Evolutionary conservation across 2,329 filamentous ascomycete genomes (phyloP), one percentile per base, ranked within the genome.

Genomic region (Chaetomiaceae sp.): DNA sequence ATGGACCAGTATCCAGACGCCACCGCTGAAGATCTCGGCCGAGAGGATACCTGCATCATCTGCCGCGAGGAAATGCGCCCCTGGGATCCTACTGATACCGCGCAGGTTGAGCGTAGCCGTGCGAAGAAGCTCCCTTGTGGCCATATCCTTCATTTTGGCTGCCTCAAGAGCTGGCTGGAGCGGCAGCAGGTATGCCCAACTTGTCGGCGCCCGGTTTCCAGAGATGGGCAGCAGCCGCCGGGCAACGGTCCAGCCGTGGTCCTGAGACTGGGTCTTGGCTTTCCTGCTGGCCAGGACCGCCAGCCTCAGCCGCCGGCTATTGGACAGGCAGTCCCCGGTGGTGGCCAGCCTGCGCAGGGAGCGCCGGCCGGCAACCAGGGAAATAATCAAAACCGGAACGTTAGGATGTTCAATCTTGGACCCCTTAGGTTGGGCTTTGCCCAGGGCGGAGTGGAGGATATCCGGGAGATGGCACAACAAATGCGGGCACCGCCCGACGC

Each of bases 61-160:
- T 99, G 94, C 69, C 84, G 94, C 56, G 94, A 99, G 68, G 89
- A 95, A 59, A 99, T 99, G 94, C 82, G 82, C 30, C 84, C 86
- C 1, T 96, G 90, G 88, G 71, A 81, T 53, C 72, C 76, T 5
- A 68, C 71, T 72, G 81, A 67, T 73, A 81, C 61, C 77, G 85
- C 82, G n/a, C 78, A 87, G 51, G 85, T 95, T 54, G 90, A 97
- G 65, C 82, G 92, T 50, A 80, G 88, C 52, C 81, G 94, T 18
- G 90, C 94, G 6, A 99, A 99, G 75, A 97, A 96, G 71, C 79
- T 99, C 9, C 94, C 94, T 0, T 99, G 94, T 69, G 91, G 92
- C 4, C 94, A 99, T 66, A 94, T 97, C 34, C 73, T 99, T 34
- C 94, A 99, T 69, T 87, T 96, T 60, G 87, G 90, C 43, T 99